Evolutionary conservation across 768 basidiomycete species (phyloP), one percentile per base, ranked within the genome.

Genomic region (Gyrodon lividus): DNA sequence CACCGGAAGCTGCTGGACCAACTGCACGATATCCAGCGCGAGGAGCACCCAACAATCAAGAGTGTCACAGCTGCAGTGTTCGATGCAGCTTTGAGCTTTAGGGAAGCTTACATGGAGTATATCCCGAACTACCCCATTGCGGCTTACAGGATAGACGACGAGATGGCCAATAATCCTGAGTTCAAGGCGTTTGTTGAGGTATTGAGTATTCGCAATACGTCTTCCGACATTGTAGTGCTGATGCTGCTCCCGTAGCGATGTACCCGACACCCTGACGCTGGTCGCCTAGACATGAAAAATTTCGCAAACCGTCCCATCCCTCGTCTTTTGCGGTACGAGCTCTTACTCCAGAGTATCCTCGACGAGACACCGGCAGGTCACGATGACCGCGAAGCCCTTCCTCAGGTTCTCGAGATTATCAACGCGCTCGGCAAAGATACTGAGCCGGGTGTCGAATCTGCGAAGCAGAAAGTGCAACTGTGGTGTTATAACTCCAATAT

Each of bases 251-350:
- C 40, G 1, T 24, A 79, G 77, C 69, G 74, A 70, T 79, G 74
- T 46, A 69, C 71, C 10, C 82, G 86, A 28, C 84, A 91, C 58
- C 81, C 86, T 0, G 87, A 88, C 51, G 82, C 92, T 1, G 84
- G 89, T 61, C 83, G 87, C 44, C 76, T 92, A 17, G 93, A 94
- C 64, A 88, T 99, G 82, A 93, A 95, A 66, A 87, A 79, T 59
- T 99, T 98, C 71, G 88, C 95, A 63, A 86, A 91, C 60, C 84
- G 93, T 33, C 92, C 95, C 2, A 94, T 96, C 57, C 90, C 92
- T 52, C 85, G 96, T 39, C 72, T 96, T 31, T 74, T 94, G 37
- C 88, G 95, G 43, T 98, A 98, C 65, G 86, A 90, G 56, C 76
- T 98, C 1, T 76, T 98, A 16, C 71, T 98, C 54, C 87, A 87